phyloP scores from a whole-genome alignment of 2,329 filamentous ascomycete species.

The Leptographium flavum region DNA sequence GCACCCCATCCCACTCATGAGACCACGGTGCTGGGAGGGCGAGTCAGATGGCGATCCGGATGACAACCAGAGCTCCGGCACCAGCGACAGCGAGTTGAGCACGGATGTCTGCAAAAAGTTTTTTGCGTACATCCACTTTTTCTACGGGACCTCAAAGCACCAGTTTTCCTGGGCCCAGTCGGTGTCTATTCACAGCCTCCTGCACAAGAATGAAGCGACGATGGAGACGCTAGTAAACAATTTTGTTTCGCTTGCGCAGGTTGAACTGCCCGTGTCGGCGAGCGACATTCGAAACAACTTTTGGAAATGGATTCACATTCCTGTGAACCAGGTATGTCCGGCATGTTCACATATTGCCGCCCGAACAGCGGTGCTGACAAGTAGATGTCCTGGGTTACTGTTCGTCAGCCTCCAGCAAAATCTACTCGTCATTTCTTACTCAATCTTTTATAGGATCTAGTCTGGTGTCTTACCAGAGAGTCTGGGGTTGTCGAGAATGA shows the following conservation, averaged over 20 bases:
- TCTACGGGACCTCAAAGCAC: neutral
- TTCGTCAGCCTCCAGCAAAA: neutral
- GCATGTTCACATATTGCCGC: neutral
- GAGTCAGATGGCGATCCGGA: too few species aligned
- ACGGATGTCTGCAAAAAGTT: neutral
- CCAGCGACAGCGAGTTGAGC: neutral
- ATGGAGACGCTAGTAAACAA: neutral
- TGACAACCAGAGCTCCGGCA: neutral
- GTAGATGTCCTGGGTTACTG: conserved; percentile 1
- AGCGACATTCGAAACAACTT: neutral
- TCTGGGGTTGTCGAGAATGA: neutral
- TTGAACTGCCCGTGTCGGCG: neutral
- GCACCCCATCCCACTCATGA: neutral
- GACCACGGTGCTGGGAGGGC: neutral
- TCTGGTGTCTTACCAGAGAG: neutral
- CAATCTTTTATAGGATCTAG: neutral
- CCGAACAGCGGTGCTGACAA: neutral
- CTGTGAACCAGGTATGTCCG: neutral
- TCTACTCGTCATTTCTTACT: neutral
- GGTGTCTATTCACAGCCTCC: neutral
- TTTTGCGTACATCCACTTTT: neutral
- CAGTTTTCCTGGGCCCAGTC: neutral
- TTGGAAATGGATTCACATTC: conserved; percentile 3
- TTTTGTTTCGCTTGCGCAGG: neutral
- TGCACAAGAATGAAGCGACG: neutral